Evolutionary conservation across 176 grass and related monocot genomes (phyloP), one percentile per base, ranked within the genome.

Genomic region (Carex pumila): DNA sequence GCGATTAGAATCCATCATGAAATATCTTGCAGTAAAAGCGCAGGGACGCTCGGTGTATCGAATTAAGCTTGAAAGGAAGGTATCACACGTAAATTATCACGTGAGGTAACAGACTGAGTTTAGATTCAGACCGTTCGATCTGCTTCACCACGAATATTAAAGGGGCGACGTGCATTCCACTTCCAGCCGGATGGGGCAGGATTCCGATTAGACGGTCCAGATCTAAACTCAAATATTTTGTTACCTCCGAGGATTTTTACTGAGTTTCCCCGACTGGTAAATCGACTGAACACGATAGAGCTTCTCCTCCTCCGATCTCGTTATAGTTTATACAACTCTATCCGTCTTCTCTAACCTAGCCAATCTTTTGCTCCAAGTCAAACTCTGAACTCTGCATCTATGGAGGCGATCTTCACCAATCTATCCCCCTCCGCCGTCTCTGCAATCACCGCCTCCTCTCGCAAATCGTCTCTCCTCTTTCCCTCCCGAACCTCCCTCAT

Each of bases 401-500:
- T 83, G 81, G 81, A 63, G 25, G 14, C 60, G 1, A 52, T 45
- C 62, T 68, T 83, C 61, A 83, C 81, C 61, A 83, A 83, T 22
- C 64, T 83, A 2, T 25, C 22, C 12, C 39, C 81, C 12, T 83
- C 81, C 9, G 61, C 81, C 4, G 61, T 41, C 64, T 83, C 81
- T 30, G 62, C 81, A 34, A 54, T 83, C 41, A 62, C 81, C 15
- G 36, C 79, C 49, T 34, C 80, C 13, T 63, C 39, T 22, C 41
- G 60, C 19, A 65, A 83, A 32, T 83, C 81, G 62, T 62, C 62
- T 32, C 18, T 85, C 58, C 29, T 86, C 5, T 58, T 85, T 19
- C 71, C 62, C 49, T 54, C 58, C 29, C 64, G 43, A 53, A 70
- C 88, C 25, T 84, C 73, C 64, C 83, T 90, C 85, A 10, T 66